A percentile compares a stretch with the other conserved stretches of the same genome.
Conservation (phyloP, 2,329 filamentous ascomycete species). For the Colletotrichum sp. region DNA sequence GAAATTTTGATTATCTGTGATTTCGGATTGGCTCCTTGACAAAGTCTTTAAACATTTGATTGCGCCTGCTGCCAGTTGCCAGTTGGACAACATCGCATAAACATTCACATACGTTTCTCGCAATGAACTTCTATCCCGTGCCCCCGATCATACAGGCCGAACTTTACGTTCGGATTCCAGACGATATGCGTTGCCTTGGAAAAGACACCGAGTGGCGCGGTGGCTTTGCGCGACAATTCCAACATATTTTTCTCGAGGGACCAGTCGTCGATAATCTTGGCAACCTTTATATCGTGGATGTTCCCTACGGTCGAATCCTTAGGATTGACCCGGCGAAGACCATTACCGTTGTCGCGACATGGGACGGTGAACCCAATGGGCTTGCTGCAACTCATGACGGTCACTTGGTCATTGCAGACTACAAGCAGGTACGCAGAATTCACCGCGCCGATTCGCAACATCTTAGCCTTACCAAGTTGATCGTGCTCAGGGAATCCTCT, state of each 20-base stretch:
- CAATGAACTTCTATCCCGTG: slow-evolving; percentile 40
- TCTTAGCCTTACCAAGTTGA: not conserved
- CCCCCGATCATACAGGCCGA: slow-evolving; percentile 37
- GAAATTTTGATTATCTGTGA: not conserved
- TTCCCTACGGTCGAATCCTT: slow-evolving; percentile 44
- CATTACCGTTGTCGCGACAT: slow-evolving; percentile 33
- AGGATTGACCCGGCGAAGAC: slow-evolving; percentile 33
- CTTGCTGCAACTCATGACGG: slow-evolving; percentile 37
- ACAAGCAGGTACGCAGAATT: slow-evolving; percentile 39
- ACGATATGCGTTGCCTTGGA: slow-evolving; percentile 34
- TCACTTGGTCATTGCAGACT: slow-evolving; percentile 41
- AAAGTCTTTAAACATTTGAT: not conserved
- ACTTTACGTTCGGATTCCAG: slow-evolving; percentile 38
- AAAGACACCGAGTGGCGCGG: slow-evolving; percentile 43
- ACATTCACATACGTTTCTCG: not conserved
- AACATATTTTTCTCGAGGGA: slow-evolving; percentile 45
- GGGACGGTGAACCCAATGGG: slow-evolving; percentile 47
- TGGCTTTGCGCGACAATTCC: slow-evolving; percentile 34
- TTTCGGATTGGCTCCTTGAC: not conserved
- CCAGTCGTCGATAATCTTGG: slow-evolving; percentile 35
- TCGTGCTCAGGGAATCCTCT: slow-evolving; percentile 36
- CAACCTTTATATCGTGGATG: slow-evolving; percentile 41
- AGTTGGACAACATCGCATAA: not conserved
- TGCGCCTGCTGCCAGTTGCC: not conserved
- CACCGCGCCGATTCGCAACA: not conserved